Evolutionary conservation across 306 rosid genomes (phyloP), one percentile per base, ranked within the genome.

Genomic region (Morella rubra): DNA sequence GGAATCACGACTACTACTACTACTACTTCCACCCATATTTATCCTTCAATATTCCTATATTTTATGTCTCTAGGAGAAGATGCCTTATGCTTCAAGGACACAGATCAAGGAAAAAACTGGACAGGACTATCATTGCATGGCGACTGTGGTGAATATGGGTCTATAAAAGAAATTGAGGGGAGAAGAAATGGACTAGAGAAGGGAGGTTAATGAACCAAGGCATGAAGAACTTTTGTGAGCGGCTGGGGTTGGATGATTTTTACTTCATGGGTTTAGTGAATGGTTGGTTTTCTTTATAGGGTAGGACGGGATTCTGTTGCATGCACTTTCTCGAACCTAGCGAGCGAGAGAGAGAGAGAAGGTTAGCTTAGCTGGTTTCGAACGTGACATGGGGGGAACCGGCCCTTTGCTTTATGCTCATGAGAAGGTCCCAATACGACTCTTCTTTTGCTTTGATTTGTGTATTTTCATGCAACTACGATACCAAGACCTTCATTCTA

Each of bases 201-300:
- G 71, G 86, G 13, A 20, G 55, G 59, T 71, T 74, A 24, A 11
- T 27, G 45, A 54, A 59, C 9, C 62, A 71, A 84, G 79, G 76
- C 20, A 49, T 32, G 37, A 32, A 84, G 78, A 70, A 32, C 44
- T 71, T 75, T 73, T 47, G 18, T 18, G 6, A 12, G 16, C n/a
- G 50, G 4, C 8, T 59, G 45, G 40, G 49, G 75, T 8, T 24
- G 45, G 45, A 62, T 74, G 22, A 40, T 53, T 79, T 79, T 77
- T 74, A 79, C 87, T 73, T 73, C 81, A 80, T 54, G 76, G 85
- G 79, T 67, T 75, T 84, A 64, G 69, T 82, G 87, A 77, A 58
- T 80, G 77, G 81, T 75, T 83, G 91, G 92, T 83, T 89, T 85
- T 89, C 92, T 91, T 91, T 91, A 91, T 89, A 91, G 91, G 91